Percentiles rank a stretch among this genome's conserved stretches.
Conservation (phyloP, 179 eudicot genomes). For the Gypsophila paniculata region DNA sequence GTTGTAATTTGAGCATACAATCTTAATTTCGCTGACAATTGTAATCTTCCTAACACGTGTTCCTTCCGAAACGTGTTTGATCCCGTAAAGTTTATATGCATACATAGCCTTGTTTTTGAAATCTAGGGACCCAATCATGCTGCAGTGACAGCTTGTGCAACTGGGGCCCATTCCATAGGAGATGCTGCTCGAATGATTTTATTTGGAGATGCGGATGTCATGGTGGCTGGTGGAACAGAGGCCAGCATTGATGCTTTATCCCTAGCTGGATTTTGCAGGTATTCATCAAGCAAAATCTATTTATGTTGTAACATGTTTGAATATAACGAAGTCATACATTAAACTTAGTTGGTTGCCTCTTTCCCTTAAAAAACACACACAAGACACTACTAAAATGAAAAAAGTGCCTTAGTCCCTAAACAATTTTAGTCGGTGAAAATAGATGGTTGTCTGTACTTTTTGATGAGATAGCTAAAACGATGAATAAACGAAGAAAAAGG, state of each 20-base stretch:
- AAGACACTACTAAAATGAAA: too few relatives aligned
- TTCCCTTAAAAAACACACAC: too few relatives aligned
- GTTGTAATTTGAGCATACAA: not conserved
- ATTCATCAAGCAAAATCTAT: constrained; percentile 11
- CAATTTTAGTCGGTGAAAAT: too few relatives aligned
- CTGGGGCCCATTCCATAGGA: constrained; percentile 96
- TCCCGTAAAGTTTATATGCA: constrained; percentile 25
- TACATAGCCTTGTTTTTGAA: constrained; percentile 54
- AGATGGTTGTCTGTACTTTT: too few relatives aligned
- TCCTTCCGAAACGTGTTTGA: not conserved
- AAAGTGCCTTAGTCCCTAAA: too few relatives aligned
- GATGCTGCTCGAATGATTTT: constrained; percentile 97
- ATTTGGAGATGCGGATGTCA: constrained; percentile 94
- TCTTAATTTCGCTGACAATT: constrained; percentile 1
- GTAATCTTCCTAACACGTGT: not conserved
- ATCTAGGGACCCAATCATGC: constrained; percentile 99
- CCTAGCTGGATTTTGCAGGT: constrained; percentile 94
- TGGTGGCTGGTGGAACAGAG: constrained; percentile 99
- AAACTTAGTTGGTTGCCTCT: too few relatives aligned
- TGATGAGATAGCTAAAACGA: too few relatives aligned
- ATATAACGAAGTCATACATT: too few relatives aligned
- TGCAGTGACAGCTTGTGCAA: constrained; percentile 99
- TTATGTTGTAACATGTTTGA: not conserved
- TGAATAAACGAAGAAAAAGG: too few relatives aligned
- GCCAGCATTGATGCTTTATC: constrained; percentile 95